Percentiles rank a stretch among this genome's conserved stretches.
phyloP scores from a whole-genome alignment of 176 grass and related monocot species.

The Lolium multiflorum region DNA sequence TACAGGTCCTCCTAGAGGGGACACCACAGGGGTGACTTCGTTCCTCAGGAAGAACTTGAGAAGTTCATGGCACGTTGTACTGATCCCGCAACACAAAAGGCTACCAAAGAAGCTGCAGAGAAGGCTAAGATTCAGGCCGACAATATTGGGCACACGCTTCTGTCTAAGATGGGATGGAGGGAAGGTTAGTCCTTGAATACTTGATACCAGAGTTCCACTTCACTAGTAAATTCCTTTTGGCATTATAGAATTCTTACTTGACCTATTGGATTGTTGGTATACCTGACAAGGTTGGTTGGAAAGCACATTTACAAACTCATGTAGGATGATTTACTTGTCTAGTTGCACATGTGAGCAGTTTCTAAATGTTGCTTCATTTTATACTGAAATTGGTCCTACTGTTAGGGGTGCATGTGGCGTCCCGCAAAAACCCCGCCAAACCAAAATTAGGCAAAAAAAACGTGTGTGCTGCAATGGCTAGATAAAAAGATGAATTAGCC shows the following conservation, averaged over 20 bases:
- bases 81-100: conserved; percentile 73
- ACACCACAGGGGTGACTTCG: conserved; percentile 98
- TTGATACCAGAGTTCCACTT: neutral
- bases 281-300: too few species aligned
- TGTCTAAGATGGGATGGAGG: conserved; percentile 99
- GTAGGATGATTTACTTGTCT: too few species aligned
- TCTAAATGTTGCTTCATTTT: too few species aligned
- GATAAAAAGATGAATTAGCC: too few species aligned
- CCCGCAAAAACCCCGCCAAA: too few species aligned
- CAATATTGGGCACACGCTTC: conserved; percentile 96
- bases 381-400: too few species aligned
- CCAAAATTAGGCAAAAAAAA: too few species aligned
- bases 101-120: conserved; percentile 76
- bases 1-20: conserved; percentile 66
- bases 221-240: neutral
- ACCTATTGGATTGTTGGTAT: conserved; percentile 9
- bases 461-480: too few species aligned
- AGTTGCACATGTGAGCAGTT: too few species aligned
- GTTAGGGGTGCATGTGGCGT: too few species aligned
- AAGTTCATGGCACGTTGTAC: conserved; percentile 88
- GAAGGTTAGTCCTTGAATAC: conserved; percentile 70
- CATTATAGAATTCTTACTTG: neutral
- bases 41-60: conserved; percentile 88
- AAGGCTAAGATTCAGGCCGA: conserved; percentile 98
- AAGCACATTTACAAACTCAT: too few species aligned